Evolutionary conservation across 495 filamentous ascomycete genomes (phyloP), one percentile per base, ranked within the genome.

Genomic region (Penicillium cosmopolitanum): DNA sequence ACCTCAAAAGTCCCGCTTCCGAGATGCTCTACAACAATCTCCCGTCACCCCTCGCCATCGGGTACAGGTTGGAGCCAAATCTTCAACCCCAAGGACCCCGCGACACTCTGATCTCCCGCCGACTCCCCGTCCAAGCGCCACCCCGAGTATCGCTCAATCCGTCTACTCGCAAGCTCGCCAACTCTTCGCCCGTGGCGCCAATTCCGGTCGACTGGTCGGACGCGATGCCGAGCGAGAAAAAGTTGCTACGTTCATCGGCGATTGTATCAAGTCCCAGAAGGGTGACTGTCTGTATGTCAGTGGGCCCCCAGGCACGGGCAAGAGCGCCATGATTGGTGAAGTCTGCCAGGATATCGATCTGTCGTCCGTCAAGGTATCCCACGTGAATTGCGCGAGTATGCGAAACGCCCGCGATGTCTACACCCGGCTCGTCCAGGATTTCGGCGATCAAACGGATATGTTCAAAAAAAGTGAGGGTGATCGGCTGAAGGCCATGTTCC

Each of bases 311-410:
- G 95, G 95, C 1, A 98, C 96, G 5, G 95, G 95, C 7, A 99
- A 99, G 74, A 97, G 93, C 72, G 96, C 95, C 4, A 84, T 97
- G 74, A 85, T 97, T 52, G 84, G 86, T 55, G 89, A 96, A 64
- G 83, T 97, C 31, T 89, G 87, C 51, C 75, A 82, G 42, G 80
- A 86, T 34, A 61, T 87, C 21, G 76, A 83, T 38, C 69, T 71
- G 40, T 73, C 64, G 2, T 66, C 71, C 5, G 74, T 92, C 51
- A 87, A 85, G 66, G 85, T 85, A 43, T 84, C 86, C 3, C 92
- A 93, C 68, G 77, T 99, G 77, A 99, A 99, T 65, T 99, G 95
- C 73, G 96, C 96, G 85, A 95, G 92, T 72, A 88, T 96, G 72
- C 94, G 95, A 63, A 86, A 82, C 55, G 87, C 92, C 6, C 84